phyloP scores from a whole-genome alignment of 2,329 filamentous ascomycete species.

The Fusarium concolor region DNA sequence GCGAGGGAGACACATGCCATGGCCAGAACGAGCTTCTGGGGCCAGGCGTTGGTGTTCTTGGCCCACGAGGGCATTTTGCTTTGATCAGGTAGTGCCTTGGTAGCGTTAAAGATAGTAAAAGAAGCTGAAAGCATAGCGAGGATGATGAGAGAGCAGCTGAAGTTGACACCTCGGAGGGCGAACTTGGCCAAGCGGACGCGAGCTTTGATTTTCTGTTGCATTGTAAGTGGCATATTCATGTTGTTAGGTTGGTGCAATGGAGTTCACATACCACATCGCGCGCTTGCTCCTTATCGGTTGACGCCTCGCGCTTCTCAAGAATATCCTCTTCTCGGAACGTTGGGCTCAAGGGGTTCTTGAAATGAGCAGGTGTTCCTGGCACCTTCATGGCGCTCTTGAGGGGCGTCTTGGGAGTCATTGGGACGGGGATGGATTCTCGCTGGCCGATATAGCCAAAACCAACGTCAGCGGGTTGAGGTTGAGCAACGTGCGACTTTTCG shows the following conservation, averaged over 20 bases:
- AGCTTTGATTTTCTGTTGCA: constrained; percentile 84
- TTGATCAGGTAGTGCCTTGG: constrained; percentile 76
- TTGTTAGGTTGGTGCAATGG: background rate
- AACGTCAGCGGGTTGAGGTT: constrained; percentile 83
- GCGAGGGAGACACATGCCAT: constrained; percentile 84
- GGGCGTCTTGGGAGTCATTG: constrained; percentile 78
- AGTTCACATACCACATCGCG: constrained; percentile 80
- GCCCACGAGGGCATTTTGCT: constrained; percentile 91
- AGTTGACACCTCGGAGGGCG: constrained; percentile 93
- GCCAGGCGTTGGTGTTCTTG: constrained; percentile 82
- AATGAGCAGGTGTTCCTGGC: constrained; percentile 81
- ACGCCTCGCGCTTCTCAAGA: constrained; percentile 84
- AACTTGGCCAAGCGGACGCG: constrained; percentile 94
- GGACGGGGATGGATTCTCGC: constrained; percentile 69
- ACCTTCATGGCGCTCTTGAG: constrained; percentile 92
- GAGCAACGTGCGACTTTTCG: constrained; percentile 64
- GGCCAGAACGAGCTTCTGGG: constrained; percentile 83
- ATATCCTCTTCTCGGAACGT: constrained; percentile 90
- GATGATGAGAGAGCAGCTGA: constrained; percentile 95
- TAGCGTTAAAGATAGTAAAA: constrained; percentile 92
- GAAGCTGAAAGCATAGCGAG: constrained; percentile 90
- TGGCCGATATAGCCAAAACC: constrained; percentile 91
- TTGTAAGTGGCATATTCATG: constrained; percentile 43
- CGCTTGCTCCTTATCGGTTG: constrained; percentile 87
- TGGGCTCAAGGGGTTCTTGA: constrained; percentile 85